Conservation (phyloP, 129 eudicot genomes). For the Pittosporum tobira region DNA sequence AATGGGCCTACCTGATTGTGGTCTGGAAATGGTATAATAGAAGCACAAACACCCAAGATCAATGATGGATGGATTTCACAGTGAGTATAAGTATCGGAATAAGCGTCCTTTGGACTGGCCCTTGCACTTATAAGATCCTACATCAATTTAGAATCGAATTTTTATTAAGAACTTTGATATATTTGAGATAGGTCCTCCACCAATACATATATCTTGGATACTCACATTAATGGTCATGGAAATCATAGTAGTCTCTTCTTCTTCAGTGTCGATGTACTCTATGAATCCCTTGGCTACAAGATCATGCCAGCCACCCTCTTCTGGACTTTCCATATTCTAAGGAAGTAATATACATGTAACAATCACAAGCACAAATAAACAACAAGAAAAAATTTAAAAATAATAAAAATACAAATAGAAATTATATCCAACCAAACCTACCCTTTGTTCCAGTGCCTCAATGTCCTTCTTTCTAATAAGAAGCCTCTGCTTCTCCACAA, state of each 20-base stretch:
- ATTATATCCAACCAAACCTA: constrained; percentile 7
- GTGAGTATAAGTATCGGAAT: constrained; percentile 54
- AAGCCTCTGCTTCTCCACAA: constrained; percentile 60
- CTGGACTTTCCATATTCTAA: constrained; percentile 28
- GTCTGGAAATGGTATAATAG: constrained; percentile 66
- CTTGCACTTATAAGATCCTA: constrained; percentile 49
- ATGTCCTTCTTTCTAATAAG: constrained; percentile 53
- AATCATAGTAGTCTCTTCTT: constrained; percentile 77
- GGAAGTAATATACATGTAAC: neutral
- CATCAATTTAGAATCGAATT: neutral
- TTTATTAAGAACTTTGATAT: neutral
- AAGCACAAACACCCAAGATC: constrained; percentile 68
- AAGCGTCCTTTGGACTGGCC: constrained; percentile 40
- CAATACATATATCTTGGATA: neutral
- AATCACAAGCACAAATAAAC: neutral
- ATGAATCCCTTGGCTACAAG: constrained; percentile 48
- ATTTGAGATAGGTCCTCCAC: neutral
- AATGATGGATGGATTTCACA: constrained; percentile 73
- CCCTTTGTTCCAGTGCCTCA: constrained; percentile 52
- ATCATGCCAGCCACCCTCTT: constrained; percentile 64
- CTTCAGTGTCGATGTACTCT: constrained; percentile 59
- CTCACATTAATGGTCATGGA: constrained; percentile 60
- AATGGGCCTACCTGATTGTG: constrained; percentile 45
- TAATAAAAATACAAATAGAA: no score
- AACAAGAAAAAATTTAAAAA: neutral